Evolutionary conservation across 257 asterid genomes (phyloP), one percentile per base, ranked within the genome.

Genomic region (Solanum chaucha): DNA sequence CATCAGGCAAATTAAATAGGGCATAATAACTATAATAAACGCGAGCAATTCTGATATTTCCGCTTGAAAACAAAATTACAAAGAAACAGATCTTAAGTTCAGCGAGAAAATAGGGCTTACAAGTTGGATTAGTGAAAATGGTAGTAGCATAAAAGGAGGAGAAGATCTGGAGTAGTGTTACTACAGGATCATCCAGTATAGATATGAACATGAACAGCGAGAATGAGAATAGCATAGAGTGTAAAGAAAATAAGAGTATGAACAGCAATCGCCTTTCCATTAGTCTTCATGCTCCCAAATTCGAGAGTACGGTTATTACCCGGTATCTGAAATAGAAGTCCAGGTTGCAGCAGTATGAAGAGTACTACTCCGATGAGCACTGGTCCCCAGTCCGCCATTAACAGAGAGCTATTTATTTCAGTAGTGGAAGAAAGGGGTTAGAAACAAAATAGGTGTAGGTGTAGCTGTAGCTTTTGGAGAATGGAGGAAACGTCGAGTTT

Each of bases 371-470:
- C 99, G 44, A 96, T 85, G 1, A 95, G 91, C 91, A 95, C 98
- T 0, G 98, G 99, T 4, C 94, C 98, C 99, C 99, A 96, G 61
- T 95, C 99, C 65, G 98, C 98, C 98, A 95, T 95, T 89, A 77
- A 77, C 59, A 6, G 4, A n/a, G 35, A 75, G 51, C 44, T 44
- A 58, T 40, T 75, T 26, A 58, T 38, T 36, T 11, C 34, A 19
- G 32, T 1, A 19, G 80, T 0, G 20, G 7, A 40, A 46, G 58
- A 13, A 26, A 44, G 13, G 20, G 73, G 73, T 12, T 2, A 11
- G 35, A 8, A 77, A 64, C 10, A 80, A 77, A 77, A 41, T 17
- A 13, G 34, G 19, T 10, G 22, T 40, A 5, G 84, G 19, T 10
- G 22, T 40, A 5, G 84, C 17, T 8, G 41, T 80, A 80, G 68